Evolutionary conservation across 108 stramenopile species (phyloP).

Genomic region (Pseudonitzschia multistriata): DNA sequence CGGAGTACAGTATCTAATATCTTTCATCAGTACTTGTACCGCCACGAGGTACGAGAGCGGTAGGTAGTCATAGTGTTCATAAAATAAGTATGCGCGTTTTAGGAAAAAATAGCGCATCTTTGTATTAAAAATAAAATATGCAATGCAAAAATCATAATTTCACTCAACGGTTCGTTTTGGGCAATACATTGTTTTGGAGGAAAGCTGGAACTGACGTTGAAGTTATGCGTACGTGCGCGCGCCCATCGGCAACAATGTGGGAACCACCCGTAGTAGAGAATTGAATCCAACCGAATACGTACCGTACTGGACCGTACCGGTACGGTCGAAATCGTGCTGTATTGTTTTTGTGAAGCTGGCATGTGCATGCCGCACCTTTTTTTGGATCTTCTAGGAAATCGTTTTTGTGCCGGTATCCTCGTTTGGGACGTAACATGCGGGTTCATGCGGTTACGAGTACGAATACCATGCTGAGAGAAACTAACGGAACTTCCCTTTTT

Average conservation of each 20-base stretch:
- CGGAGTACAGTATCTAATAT: no score
- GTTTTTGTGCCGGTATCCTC: background rate
- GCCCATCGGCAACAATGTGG: background rate
- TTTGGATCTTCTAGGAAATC: background rate
- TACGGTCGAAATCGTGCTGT: no score
- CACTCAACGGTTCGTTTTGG: background rate
- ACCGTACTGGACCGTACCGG: no score
- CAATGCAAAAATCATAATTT: background rate
- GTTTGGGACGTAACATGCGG: background rate
- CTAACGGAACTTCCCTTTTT: background rate
- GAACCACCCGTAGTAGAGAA: background rate
- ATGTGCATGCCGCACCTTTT: background rate
- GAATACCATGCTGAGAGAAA: no score
- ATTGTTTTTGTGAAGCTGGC: no score
- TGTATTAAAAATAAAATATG: background rate
- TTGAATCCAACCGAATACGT: no score
- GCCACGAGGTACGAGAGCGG: background rate
- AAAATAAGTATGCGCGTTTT: background rate
- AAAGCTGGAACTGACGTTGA: background rate
- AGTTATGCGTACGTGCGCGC: background rate
- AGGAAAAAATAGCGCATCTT: background rate
- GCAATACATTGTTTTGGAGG: background rate
- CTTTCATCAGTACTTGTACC: no score
- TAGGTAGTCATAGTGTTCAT: no score
- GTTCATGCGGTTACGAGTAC: no score